Conservation (phyloP, 306 rosid species). For the Prinsepia uniflora region DNA sequence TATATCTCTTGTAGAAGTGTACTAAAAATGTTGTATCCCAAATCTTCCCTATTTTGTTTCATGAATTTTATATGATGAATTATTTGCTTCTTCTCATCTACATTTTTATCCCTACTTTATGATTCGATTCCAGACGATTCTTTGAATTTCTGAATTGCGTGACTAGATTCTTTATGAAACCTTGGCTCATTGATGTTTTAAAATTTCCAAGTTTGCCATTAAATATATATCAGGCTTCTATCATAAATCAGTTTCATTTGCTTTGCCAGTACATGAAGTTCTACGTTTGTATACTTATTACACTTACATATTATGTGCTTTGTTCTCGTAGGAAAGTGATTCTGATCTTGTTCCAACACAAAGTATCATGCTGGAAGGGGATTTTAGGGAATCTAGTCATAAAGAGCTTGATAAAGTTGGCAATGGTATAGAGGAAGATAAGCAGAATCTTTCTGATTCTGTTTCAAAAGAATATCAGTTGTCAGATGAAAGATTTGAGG, state of each 20-base stretch:
- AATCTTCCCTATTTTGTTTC: neutral
- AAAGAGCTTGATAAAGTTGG: slow-evolving; percentile 24
- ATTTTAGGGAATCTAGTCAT: slow-evolving; percentile 19
- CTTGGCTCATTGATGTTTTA: neutral
- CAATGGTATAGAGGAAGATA: slow-evolving; percentile 23
- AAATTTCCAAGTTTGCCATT: neutral
- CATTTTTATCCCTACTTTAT: neutral
- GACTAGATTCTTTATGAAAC: neutral
- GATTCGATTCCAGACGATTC: neutral
- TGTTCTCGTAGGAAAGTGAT: slow-evolving; percentile 25
- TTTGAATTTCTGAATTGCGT: neutral
- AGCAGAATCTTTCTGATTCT: slow-evolving; percentile 28
- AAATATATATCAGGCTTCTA: neutral
- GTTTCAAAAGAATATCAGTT: slow-evolving; percentile 20
- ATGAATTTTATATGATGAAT: neutral
- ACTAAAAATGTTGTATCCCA: neutral
- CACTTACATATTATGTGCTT: neutral
- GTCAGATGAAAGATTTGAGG: slow-evolving; percentile 29
- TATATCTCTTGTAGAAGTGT: slow-evolving; percentile 3
- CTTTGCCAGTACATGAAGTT: neutral
- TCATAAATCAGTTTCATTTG: neutral
- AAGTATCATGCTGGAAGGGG: slow-evolving; percentile 3
- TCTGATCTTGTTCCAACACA: slow-evolving; percentile 26
- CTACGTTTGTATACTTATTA: neutral
- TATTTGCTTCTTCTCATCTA: neutral